phyloP scores from a whole-genome alignment of 2,329 filamentous ascomycete genomes.

The Sporothrix pseudoabietina region DNA sequence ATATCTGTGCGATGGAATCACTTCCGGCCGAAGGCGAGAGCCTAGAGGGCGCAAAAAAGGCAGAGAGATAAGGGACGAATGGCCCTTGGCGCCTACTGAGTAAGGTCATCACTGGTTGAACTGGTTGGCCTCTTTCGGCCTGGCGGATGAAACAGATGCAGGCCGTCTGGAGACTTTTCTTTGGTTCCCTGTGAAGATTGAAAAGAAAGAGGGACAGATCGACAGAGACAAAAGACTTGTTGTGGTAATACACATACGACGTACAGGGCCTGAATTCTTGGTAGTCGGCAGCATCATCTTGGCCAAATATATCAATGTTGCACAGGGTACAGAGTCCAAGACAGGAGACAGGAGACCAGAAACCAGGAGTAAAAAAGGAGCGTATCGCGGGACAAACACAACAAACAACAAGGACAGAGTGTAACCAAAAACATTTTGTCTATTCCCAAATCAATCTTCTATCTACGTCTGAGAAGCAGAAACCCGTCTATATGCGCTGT shows the following conservation, averaged over 20 bases:
- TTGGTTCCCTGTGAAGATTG: neutral
- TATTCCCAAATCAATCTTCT: conserved; percentile 22
- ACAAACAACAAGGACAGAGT: neutral
- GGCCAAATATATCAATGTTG: neutral
- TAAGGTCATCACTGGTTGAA: neutral
- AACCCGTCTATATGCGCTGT: conserved; percentile 15
- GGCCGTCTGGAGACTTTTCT: neutral
- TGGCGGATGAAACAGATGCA: neutral
- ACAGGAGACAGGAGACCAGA: neutral
- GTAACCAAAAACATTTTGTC: conserved; percentile 16
- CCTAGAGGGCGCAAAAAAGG: neutral
- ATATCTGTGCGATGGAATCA: neutral
- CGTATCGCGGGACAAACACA: neutral
- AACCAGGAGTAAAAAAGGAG: no score
- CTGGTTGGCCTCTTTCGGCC: neutral
- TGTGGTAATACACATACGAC: neutral
- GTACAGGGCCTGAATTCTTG: neutral
- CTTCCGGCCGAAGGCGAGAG: neutral
- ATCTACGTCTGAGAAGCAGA: conserved; percentile 16
- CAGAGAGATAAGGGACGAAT: neutral
- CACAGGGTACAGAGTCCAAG: neutral
- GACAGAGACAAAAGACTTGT: neutral
- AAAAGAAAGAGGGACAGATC: neutral
- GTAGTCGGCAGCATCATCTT: neutral
- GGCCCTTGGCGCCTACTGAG: neutral